Conservation (phyloP, 345 rosid genomes). For the Balakata baccata region DNA sequence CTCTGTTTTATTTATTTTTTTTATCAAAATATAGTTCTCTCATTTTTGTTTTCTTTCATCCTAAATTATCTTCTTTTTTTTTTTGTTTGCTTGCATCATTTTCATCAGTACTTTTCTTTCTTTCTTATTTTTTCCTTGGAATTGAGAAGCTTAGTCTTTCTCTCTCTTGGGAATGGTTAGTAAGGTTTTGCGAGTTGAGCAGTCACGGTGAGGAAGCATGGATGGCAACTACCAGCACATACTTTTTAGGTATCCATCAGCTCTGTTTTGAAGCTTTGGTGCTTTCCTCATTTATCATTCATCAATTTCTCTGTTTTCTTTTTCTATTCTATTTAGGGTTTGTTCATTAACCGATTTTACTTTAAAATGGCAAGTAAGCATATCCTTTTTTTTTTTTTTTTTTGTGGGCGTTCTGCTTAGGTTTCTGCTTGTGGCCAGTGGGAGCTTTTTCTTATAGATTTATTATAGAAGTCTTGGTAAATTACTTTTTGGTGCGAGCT, state of each 20-base stretch:
- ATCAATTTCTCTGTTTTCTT: background rate
- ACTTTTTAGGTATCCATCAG: constrained; percentile 63
- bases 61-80: background rate
- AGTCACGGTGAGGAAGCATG: constrained; percentile 93
- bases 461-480: background rate
- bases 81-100: background rate
- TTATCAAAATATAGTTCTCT: background rate
- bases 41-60: background rate
- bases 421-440: background rate
- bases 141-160: background rate
- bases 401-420: background rate
- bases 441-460: background rate
- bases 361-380: background rate
- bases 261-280: background rate
- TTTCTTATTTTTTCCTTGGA: background rate
- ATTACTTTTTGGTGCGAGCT: background rate
- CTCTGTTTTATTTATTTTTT: background rate
- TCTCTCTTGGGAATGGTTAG: background rate
- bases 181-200: constrained; percentile 18
- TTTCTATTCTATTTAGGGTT: background rate
- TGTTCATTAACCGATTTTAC: background rate
- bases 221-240: constrained; percentile 98
- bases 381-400: background rate
- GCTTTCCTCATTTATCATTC: background rate
- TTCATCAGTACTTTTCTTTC: background rate